phyloP scores from a whole-genome alignment of 2,329 filamentous ascomycete genomes.

The Microdochium paspali region DNA sequence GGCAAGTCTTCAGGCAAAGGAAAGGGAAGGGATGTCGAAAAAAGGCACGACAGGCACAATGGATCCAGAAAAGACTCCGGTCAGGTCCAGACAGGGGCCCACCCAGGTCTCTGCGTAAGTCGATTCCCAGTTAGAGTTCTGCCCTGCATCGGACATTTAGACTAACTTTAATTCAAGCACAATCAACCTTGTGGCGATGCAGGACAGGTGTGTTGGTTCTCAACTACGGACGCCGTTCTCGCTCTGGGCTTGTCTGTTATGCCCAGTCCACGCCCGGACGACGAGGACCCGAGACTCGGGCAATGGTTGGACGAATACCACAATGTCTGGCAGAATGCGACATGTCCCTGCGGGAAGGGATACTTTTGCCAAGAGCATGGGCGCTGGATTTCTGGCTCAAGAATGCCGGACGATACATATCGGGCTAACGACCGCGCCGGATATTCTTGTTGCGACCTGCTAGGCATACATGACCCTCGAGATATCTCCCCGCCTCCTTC shows the following conservation, averaged over 20 bases:
- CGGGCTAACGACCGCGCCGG: not conserved
- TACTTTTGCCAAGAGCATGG: not conserved
- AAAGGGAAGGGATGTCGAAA: no score
- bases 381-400: not conserved
- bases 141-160: no score
- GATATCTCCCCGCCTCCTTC: not conserved
- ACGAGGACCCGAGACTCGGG: not conserved
- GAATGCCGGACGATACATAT: not conserved
- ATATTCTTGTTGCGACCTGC: not conserved
- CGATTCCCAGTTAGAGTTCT: no score
- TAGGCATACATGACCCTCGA: not conserved
- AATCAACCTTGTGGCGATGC: not conserved
- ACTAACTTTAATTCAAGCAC: not conserved
- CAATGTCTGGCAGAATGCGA: not conserved
- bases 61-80: no score
- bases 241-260: not conserved
- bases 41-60: no score
- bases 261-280: not conserved
- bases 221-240: not conserved
- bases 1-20: no score
- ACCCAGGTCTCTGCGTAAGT: no score
- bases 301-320: not conserved
- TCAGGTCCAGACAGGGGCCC: no score
- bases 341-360: not conserved
- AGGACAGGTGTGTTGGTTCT: not conserved